Conservation (phyloP, 371 early-diverging fungal species). For the Gilbertella persicaria region DNA sequence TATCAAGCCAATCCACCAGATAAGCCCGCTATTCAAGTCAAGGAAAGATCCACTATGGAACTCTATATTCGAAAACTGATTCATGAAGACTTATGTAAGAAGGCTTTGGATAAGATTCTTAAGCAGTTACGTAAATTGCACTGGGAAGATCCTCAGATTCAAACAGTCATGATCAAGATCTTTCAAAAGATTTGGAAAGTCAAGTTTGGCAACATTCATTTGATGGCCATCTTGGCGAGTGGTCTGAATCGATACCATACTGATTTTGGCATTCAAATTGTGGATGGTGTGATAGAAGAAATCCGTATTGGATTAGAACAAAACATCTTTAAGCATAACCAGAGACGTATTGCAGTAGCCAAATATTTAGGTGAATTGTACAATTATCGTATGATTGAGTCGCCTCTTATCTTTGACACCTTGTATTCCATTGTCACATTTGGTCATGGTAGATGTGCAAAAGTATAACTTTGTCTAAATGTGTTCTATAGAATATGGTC, state of each 20-base stretch:
- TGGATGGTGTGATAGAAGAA: slow-evolving; percentile 88
- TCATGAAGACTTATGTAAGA: slow-evolving; percentile 75
- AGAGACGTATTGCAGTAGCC: slow-evolving; percentile 78
- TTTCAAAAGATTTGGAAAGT: slow-evolving; percentile 94
- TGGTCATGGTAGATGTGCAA: slow-evolving; percentile 71
- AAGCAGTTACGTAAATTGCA: slow-evolving; percentile 84
- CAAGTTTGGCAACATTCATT: slow-evolving; percentile 82
- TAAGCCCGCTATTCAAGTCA: slow-evolving; percentile 55
- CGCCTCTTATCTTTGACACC: slow-evolving; percentile 79
- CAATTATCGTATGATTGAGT: slow-evolving; percentile 84
- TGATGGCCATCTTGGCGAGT: slow-evolving; percentile 80
- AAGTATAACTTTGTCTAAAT: slow-evolving; percentile 1
- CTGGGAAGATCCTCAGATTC: slow-evolving; percentile 73
- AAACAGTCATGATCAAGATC: slow-evolving; percentile 41
- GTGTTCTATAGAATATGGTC: slow-evolving; percentile 61
- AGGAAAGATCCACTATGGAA: slow-evolving; percentile 76
- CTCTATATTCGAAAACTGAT: slow-evolving; percentile 85
- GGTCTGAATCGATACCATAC: slow-evolving; percentile 82
- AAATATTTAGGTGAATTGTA: slow-evolving; percentile 93
- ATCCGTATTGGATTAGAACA: slow-evolving; percentile 85
- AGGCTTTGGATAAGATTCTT: slow-evolving; percentile 66
- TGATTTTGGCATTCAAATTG: slow-evolving; percentile 82
- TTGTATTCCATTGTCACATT: slow-evolving; percentile 81
- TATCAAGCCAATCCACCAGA: slow-evolving; percentile 90
- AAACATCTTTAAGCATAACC: slow-evolving; percentile 86